These are phyloP conservation scores for Codiaeum variegatum DNA, from an alignment of 441 rosid species.

Conservation along the genomic window DNA sequence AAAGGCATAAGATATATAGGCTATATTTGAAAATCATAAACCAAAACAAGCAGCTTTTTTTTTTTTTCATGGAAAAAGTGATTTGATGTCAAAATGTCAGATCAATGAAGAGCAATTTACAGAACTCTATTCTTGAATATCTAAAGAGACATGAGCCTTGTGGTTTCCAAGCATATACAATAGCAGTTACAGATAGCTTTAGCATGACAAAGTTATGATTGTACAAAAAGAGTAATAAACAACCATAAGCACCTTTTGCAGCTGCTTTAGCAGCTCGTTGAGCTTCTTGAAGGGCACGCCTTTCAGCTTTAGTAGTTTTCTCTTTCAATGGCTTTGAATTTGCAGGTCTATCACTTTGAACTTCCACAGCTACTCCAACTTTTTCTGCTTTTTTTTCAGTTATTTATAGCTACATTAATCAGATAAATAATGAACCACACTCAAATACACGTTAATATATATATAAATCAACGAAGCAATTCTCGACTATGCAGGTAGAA, in stretches of 20 bases:
- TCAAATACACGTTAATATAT: not conserved
- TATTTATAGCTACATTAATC: not conserved
- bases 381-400: conserved; percentile 52
- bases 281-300: conserved; percentile 79
- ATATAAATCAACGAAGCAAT: not conserved
- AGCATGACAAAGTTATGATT: not conserved
- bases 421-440: not conserved
- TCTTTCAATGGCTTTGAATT: conserved; percentile 51
- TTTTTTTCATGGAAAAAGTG: not conserved
- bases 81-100: not conserved
- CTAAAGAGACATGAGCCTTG: not conserved
- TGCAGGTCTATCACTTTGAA: conserved; percentile 35
- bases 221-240: not conserved
- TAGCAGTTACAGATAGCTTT: not conserved
- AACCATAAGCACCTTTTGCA: conserved; percentile 51
- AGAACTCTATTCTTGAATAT: not conserved
- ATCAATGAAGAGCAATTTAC: not conserved
- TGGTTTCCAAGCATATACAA: not conserved
- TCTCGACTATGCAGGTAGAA: no score
- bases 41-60: conserved; percentile 4
- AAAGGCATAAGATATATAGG: not conserved
- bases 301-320: conserved; percentile 75
- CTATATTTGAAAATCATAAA: not conserved
- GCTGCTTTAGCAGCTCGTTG: conserved; percentile 77
- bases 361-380: conserved; percentile 28